Base-by-base conservation (phyloP, 768 basidiomycete species). In the Suillus luteus region DNA sequence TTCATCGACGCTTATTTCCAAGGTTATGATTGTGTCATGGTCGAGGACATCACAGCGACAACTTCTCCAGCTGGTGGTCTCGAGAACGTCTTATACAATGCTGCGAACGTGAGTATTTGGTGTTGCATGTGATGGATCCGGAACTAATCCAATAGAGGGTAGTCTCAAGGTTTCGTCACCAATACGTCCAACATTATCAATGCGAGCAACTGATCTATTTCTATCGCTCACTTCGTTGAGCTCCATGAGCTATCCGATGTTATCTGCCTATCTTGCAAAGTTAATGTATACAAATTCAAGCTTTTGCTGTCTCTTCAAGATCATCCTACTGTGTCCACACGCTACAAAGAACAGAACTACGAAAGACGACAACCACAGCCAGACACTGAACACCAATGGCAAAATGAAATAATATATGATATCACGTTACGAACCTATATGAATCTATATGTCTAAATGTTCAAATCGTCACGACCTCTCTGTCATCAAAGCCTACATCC, bases 21-120 rank as follows among this genome's bases (percentile, higher is more conserved):
- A 44, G 88, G 88, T 14, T 89, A 89, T 68, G 87, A 89, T 67
- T 84, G 83, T 67, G 77, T 90, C 61, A 71, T 86, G 9, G 76
- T 89, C 10, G 71, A 80, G 60, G 88, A 89, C 66, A 80, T 79
- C 59, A 84, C 82, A 19, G 88, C 85, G n/a, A 89, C 89, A 6
- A 85, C 85, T 3, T 86, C 85, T 9, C 86, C 87, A 1, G 70
- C 76, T 7, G 85, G 85, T 37, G 86, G 81, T 5, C 76, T 83
- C 57, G 82, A 84, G 64, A 89, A 83, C 64, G 78, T 89, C 7
- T 71, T 85, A n/a, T 78, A 86, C 66, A 89, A 89, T 67, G 74
- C 81, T 40, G 77, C 74, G 11, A 83, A 83, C 66, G 86, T 87
- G 67, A 72, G 85, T 75, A 37, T 49, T 49, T 51, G 46, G 14